Conservation (phyloP, 495 filamentous ascomycete genomes). For the Niebla homalea region DNA sequence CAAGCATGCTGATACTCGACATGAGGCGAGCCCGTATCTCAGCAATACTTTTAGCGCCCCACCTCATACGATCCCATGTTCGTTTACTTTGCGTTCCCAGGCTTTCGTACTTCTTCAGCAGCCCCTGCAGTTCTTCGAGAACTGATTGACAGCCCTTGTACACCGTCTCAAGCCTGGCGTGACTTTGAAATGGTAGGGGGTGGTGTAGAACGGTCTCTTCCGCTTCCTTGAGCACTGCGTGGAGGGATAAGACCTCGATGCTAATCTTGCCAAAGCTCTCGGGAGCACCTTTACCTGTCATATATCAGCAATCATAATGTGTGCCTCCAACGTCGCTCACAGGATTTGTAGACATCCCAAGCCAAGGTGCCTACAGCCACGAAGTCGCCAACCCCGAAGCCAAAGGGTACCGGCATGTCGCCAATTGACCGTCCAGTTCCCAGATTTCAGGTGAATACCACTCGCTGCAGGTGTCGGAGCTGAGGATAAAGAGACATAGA, state of each 20-base stretch:
- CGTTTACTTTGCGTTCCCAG: slow-evolving; percentile 24
- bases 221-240: slow-evolving; percentile 25
- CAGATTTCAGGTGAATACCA: too few relatives aligned
- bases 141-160: slow-evolving; percentile 18
- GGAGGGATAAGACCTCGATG: slow-evolving; percentile 24
- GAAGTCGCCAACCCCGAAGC: slow-evolving; percentile 22
- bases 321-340: background rate
- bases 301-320: background rate
- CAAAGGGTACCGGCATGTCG: slow-evolving; percentile 11
- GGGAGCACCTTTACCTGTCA: slow-evolving; percentile 19
- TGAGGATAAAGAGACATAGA: too few relatives aligned
- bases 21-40: slow-evolving; percentile 22
- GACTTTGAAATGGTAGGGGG: slow-evolving; percentile 10
- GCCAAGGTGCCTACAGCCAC: slow-evolving; percentile 17
- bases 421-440: too few relatives aligned
- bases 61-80: slow-evolving; percentile 28
- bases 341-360: slow-evolving; percentile 22
- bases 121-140: slow-evolving; percentile 19
- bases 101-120: slow-evolving; percentile 22
- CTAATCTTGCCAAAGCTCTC: slow-evolving; percentile 22
- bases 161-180: slow-evolving; percentile 17
- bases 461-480: too few relatives aligned
- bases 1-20: slow-evolving; percentile 19
- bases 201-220: slow-evolving; percentile 18
- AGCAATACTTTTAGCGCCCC: slow-evolving; percentile 19